These are phyloP conservation scores for Syncephalastrum monosporum DNA, from an alignment of 371 early-diverging fungal species.

Conservation along the genomic window DNA sequence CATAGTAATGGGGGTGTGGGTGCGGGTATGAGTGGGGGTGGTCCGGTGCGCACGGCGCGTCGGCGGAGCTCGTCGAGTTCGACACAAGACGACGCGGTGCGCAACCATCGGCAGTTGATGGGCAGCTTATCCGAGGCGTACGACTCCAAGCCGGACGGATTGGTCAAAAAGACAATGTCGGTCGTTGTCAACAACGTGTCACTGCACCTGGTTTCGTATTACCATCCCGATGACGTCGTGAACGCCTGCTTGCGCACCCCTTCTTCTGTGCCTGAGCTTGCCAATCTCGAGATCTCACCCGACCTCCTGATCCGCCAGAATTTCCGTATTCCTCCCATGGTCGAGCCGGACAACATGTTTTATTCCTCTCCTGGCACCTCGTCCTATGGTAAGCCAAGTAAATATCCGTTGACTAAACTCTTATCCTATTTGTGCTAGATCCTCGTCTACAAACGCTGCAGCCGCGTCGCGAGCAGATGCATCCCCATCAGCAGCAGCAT, in stretches of 20 bases:
- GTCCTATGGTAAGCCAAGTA: background rate
- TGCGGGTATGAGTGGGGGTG: no score
- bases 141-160: constrained; percentile 74
- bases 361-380: background rate
- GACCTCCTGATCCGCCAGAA: constrained; percentile 51
- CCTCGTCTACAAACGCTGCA: constrained; percentile 31
- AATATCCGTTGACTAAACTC: constrained; percentile 1
- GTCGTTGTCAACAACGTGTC: constrained; percentile 73
- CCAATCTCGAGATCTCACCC: constrained; percentile 54
- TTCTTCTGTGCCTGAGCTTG: constrained; percentile 50
- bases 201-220: constrained; percentile 86
- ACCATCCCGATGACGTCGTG: constrained; percentile 72
- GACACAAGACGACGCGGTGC: no score
- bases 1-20: no score
- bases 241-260: constrained; percentile 59
- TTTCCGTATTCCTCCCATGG: constrained; percentile 52
- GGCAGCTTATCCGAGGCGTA: constrained; percentile 64
- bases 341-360: constrained; percentile 25
- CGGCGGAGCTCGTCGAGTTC: no score
- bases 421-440: constrained; percentile 9
- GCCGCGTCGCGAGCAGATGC: constrained; percentile 30
- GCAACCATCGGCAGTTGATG: constrained; percentile 47
- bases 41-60: no score
- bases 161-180: constrained; percentile 86
- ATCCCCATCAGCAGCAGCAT: background rate